Percentiles rank a stretch among this genome's conserved stretches.
Evolutionary conservation across 164 flowering plant genomes (phyloP).

Genomic region (Amborella trichopoda): DNA sequence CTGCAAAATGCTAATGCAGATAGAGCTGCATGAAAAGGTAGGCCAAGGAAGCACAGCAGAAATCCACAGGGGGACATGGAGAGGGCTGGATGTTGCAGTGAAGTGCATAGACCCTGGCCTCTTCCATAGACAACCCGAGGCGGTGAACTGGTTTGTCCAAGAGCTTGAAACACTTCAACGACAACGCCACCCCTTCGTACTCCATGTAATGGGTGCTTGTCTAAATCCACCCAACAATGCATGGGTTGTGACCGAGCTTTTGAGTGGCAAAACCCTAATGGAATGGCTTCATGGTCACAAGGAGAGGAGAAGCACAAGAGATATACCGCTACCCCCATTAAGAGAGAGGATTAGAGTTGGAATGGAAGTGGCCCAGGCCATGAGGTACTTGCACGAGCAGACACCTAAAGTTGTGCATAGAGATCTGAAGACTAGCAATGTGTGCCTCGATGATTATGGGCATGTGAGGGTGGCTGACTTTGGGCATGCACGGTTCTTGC

Average conservation of each 20-base stretch:
- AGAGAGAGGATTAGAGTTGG: constrained; percentile 33
- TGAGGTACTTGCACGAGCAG: constrained; percentile 59
- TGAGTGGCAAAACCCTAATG: constrained; percentile 26
- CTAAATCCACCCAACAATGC: constrained; percentile 41
- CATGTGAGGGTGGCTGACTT: constrained; percentile 59
- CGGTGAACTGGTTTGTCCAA: constrained; percentile 36
- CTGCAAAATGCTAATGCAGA: constrained; percentile 17
- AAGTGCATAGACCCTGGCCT: constrained; percentile 43
- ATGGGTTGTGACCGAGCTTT: constrained; percentile 53
- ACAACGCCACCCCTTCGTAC: constrained; percentile 55
- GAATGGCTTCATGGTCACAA: constrained; percentile 62
- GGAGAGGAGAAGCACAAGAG: constrained; percentile 21
- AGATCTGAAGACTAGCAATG: constrained; percentile 61
- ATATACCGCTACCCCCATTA: constrained; percentile 33
- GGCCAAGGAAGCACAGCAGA: constrained; percentile 47
- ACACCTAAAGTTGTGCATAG: constrained; percentile 50
- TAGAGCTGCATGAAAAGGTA: constrained; percentile 30
- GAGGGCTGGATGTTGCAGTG: constrained; percentile 54
- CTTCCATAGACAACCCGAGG: constrained; percentile 26
- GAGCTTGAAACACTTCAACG: constrained; percentile 36
- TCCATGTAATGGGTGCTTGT: constrained; percentile 53
- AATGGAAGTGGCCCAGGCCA: constrained; percentile 51
- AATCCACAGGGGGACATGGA: constrained; percentile 45
- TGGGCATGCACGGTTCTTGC: constrained; percentile 51
- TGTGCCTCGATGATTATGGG: constrained; percentile 39